phyloP scores from a whole-genome alignment of 1,284 basidiomycete species.

The Stereum hirsutum region DNA sequence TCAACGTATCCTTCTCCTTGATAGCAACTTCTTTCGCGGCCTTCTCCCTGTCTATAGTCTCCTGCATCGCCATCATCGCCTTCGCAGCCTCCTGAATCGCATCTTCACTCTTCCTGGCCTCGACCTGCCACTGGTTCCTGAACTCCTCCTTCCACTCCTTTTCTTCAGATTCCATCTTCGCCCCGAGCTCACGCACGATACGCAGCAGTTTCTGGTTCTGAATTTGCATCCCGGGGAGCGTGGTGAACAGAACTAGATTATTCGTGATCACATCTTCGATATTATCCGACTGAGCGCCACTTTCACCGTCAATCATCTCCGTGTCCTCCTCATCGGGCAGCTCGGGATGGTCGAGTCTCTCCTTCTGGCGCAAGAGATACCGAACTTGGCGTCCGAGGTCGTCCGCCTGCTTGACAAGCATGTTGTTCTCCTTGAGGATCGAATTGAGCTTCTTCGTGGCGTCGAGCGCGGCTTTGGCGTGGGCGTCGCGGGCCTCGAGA shows the following conservation, averaged over 20 bases:
- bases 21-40: slow-evolving; percentile 60
- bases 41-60: slow-evolving; percentile 65
- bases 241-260: slow-evolving; percentile 83
- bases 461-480: slow-evolving; percentile 39
- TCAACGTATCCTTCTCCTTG: slow-evolving; percentile 85
- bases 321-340: slow-evolving; percentile 61
- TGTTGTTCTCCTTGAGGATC: slow-evolving; percentile 56
- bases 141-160: slow-evolving; percentile 53
- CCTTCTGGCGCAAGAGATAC: slow-evolving; percentile 69
- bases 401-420: slow-evolving; percentile 71
- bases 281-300: slow-evolving; percentile 35
- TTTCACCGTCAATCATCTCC: slow-evolving; percentile 46
- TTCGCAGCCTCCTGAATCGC: slow-evolving; percentile 84
- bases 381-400: slow-evolving; percentile 88
- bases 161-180: slow-evolving; percentile 74
- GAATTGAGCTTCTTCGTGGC: slow-evolving; percentile 54
- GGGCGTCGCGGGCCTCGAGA: slow-evolving; percentile 57
- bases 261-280: slow-evolving; percentile 82
- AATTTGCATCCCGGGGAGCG: slow-evolving; percentile 72
- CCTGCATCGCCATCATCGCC: slow-evolving; percentile 72
- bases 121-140: too few relatives aligned
- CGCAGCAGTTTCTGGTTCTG: slow-evolving; percentile 88
- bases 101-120: slow-evolving; percentile 68
- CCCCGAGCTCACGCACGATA: slow-evolving; percentile 74
- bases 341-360: slow-evolving; percentile 73